Percentiles rank a stretch among this genome's conserved stretches.
Conservation (phyloP, 495 filamentous ascomycete species). For the Neurospora pannonica region DNA sequence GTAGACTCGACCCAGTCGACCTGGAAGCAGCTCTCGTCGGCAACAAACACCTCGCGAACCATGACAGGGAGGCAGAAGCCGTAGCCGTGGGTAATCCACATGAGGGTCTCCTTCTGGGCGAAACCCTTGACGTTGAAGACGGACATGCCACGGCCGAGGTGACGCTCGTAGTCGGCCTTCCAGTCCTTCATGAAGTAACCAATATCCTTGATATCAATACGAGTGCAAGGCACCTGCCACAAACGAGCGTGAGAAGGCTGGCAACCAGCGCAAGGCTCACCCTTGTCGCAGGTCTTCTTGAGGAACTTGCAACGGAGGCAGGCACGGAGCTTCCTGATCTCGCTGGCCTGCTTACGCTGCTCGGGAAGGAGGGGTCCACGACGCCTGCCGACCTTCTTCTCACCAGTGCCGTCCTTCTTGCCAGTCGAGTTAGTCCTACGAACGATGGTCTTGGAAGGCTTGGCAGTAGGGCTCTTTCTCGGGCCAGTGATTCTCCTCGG, state of each 20-base stretch:
- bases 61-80: conserved; percentile 79
- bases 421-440: conserved; percentile 57
- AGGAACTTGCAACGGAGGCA: conserved; percentile 95
- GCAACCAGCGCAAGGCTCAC: conserved; percentile 86
- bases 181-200: conserved; percentile 97
- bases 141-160: conserved; percentile 74
- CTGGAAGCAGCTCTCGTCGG: conserved; percentile 83
- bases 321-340: conserved; percentile 84
- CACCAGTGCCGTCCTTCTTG: conserved; percentile 60
- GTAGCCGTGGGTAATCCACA: conserved; percentile 85
- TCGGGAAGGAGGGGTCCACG: conserved; percentile 84
- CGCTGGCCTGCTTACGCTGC: conserved; percentile 85
- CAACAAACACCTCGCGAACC: conserved; percentile 83
- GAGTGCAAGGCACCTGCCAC: conserved; percentile 92
- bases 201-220: conserved; percentile 95
- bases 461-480: conserved; percentile 70
- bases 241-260: conserved; percentile 85
- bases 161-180: conserved; percentile 89
- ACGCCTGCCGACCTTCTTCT: conserved; percentile 84
- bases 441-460: conserved; percentile 71
- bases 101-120: conserved; percentile 62
- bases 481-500: conserved; percentile 51
- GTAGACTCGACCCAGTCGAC: conserved; percentile 82
- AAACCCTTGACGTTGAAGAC: conserved; percentile 92
- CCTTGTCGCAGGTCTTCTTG: conserved; percentile 96